Percentiles rank a stretch among this genome's conserved stretches.
phyloP scores from a whole-genome alignment of 192 early-diverging fungal species.

The Backusella circina region DNA sequence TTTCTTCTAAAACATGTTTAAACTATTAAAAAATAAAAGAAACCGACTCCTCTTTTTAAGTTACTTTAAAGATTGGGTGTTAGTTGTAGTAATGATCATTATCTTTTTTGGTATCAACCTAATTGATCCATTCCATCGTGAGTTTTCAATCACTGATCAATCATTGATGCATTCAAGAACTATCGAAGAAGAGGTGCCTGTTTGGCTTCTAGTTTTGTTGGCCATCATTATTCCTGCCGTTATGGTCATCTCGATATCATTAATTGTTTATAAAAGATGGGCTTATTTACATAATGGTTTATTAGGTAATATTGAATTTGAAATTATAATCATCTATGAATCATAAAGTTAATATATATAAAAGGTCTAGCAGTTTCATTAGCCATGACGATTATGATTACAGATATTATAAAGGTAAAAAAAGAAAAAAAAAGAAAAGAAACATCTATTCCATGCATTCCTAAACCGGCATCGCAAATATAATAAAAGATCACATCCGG shows the following conservation, averaged over 20 bases:
- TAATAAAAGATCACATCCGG: constrained; percentile 42
- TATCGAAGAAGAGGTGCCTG: constrained; percentile 40
- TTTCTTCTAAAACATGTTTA: background rate
- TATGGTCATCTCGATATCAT: constrained; percentile 19
- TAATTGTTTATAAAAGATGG: constrained; percentile 28
- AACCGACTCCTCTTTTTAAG: constrained; percentile 16
- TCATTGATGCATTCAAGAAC: constrained; percentile 59
- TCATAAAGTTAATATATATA: background rate
- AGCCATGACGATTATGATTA: constrained; percentile 43
- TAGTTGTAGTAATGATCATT: constrained; percentile 52
- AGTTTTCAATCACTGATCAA: constrained; percentile 69
- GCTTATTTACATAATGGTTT: constrained; percentile 42
- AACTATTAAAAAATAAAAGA: background rate
- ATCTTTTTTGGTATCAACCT: constrained; percentile 54
- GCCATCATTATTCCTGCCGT: constrained; percentile 31
- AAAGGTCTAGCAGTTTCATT: constrained; percentile 39
- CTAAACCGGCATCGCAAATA: background rate
- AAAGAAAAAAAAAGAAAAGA: too few relatives aligned
- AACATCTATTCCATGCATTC: background rate
- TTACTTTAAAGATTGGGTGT: constrained; percentile 36
- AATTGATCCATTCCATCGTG: constrained; percentile 63
- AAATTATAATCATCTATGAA: background rate
- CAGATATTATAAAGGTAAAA: constrained; percentile 48
- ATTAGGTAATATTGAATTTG: constrained; percentile 24
- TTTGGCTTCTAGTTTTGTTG: constrained; percentile 36